Conservation (phyloP, 73 alveolate species). For the Breviolum minutum region DNA sequence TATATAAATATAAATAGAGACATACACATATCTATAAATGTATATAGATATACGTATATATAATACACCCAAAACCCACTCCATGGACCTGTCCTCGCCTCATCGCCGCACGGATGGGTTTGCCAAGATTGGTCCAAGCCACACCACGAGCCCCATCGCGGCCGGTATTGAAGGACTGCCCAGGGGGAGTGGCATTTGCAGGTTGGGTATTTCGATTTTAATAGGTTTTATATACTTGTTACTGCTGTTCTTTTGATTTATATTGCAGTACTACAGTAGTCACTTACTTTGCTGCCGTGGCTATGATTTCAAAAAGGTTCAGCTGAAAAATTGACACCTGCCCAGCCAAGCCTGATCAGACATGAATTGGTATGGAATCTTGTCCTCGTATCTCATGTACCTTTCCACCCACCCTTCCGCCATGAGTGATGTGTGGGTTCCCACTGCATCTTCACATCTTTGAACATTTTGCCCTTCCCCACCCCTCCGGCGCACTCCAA, state of each 20-base stretch:
- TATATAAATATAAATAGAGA: too few species aligned
- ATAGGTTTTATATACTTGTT: too few species aligned
- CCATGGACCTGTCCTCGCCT: background rate
- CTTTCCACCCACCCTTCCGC: background rate
- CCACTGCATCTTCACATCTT: background rate
- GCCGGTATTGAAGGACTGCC: conserved; percentile 64
- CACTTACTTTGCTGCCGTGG: too few species aligned
- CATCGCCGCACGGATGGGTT: conserved; percentile 26
- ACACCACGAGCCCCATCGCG: conserved; percentile 13
- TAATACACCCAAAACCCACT: background rate
- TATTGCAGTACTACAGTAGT: too few species aligned
- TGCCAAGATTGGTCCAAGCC: conserved; percentile 20
- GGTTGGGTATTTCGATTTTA: too few species aligned
- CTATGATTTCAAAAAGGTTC: too few species aligned
- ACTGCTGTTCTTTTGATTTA: too few species aligned
- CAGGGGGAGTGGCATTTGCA: too few species aligned
- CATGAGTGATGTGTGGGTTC: background rate
- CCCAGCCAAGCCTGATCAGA: conserved; percentile 59
- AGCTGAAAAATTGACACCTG: too few species aligned
- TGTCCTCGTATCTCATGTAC: conserved; percentile 94
- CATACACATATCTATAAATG: too few species aligned
- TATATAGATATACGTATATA: too few species aligned
- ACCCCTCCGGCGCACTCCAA: conserved; percentile 14
- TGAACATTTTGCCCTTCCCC: background rate
- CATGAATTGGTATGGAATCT: conserved; percentile 66